phyloP scores from a whole-genome alignment of 148 eudicot species.

The Nepenthes gracilis region DNA sequence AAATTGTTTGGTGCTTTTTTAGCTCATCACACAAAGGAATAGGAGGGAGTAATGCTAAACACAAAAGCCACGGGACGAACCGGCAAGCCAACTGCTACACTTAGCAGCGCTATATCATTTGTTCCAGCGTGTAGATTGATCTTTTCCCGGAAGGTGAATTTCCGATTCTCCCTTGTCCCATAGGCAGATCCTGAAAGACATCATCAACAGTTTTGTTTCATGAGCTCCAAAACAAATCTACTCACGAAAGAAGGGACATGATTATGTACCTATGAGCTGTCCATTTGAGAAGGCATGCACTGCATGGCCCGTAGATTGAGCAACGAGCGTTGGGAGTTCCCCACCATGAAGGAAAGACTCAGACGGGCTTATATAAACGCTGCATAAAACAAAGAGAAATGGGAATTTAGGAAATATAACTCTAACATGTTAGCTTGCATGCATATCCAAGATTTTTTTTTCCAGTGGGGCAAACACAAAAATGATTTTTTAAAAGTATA shows the following conservation, averaged over 20 bases:
- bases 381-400: slow-evolving; percentile 14
- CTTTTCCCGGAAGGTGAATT: slow-evolving; percentile 35
- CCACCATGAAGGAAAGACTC: slow-evolving; percentile 74
- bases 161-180: slow-evolving; percentile 63
- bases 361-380: slow-evolving; percentile 62
- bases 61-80: slow-evolving; percentile 25
- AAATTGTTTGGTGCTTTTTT: too few relatives aligned
- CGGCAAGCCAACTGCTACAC: slow-evolving; percentile 87
- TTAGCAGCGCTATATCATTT: slow-evolving; percentile 64
- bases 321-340: slow-evolving; percentile 60
- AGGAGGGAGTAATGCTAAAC: too few relatives aligned
- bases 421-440: too few relatives aligned
- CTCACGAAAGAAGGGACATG: neutral
- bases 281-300: slow-evolving; percentile 84
- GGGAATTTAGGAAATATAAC: neutral
- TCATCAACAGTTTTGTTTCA: neutral
- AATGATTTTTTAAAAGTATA: too few relatives aligned
- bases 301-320: slow-evolving; percentile 75
- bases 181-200: slow-evolving; percentile 51
- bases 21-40: too few relatives aligned
- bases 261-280: slow-evolving; percentile 52
- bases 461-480: too few relatives aligned
- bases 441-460: too few relatives aligned
- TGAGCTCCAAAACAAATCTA: too few relatives aligned
- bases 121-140: slow-evolving; percentile 56